A percentile compares a stretch with the other conserved stretches of the same genome.
phyloP scores from a whole-genome alignment of 1,284 basidiomycete species.

The Melanopsichium pennsylvanicum region DNA sequence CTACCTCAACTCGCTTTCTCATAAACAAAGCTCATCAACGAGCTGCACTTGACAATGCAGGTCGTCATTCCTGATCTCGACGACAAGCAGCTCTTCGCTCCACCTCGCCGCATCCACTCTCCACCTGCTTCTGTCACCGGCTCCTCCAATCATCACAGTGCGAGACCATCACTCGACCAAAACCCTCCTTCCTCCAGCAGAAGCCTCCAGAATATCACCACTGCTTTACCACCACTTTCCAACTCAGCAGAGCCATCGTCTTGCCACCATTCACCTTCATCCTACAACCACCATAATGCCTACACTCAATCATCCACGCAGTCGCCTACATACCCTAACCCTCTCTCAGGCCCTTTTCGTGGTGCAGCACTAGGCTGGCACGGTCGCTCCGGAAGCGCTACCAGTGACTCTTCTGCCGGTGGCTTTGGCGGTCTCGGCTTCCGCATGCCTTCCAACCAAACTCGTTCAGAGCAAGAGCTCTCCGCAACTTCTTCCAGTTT shows the following conservation, averaged over 20 bases:
- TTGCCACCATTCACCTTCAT: conserved; percentile 6
- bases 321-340: conserved; percentile 26
- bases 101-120: conserved; percentile 29
- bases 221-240: conserved; percentile 2
- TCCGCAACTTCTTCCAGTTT: conserved; percentile 8
- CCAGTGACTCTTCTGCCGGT: conserved; percentile 45
- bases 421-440: conserved; percentile 38
- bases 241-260: conserved; percentile 12
- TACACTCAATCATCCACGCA: conserved; percentile 15
- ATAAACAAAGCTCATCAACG: background rate
- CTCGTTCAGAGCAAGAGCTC: conserved; percentile 5
- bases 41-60: conserved; percentile 39
- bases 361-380: conserved; percentile 46
- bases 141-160: conserved; percentile 11
- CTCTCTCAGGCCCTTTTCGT: conserved; percentile 37
- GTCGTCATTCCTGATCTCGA: conserved; percentile 63
- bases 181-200: conserved; percentile 34
- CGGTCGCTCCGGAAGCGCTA: conserved; percentile 38
- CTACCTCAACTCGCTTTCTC: no score
- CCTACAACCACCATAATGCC: conserved; percentile 2
- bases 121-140: conserved; percentile 14
- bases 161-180: conserved; percentile 21
- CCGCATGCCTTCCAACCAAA: conserved; percentile 13
- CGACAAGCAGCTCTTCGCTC: conserved; percentile 50
- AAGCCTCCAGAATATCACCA: conserved; percentile 37